Percentiles rank a stretch among this genome's conserved stretches.
Conservation (phyloP, 352 stramenopile species). For the Phytophthora boehmeriae region DNA sequence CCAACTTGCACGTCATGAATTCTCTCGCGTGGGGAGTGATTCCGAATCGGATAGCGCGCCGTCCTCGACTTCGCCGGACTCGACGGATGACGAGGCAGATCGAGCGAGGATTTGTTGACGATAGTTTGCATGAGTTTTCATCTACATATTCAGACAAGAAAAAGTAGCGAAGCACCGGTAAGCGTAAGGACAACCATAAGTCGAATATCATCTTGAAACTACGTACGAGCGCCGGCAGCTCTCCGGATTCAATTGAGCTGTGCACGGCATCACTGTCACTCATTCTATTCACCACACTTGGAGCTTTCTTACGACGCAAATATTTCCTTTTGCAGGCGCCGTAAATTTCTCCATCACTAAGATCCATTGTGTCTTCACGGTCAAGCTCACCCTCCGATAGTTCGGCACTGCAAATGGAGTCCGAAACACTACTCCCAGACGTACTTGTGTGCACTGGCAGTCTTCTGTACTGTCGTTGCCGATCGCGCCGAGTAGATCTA, state of each 20-base stretch:
- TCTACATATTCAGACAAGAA: constrained; percentile 10
- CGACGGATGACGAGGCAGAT: constrained; percentile 32
- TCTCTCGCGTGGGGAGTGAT: not conserved
- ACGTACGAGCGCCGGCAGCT: constrained; percentile 41
- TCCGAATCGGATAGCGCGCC: constrained; percentile 3
- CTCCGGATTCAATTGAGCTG: constrained; percentile 61
- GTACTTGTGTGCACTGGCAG: not conserved
- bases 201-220: constrained; percentile 2
- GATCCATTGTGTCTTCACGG: constrained; percentile 22
- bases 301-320: constrained; percentile 33
- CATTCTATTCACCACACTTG: constrained; percentile 6
- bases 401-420: constrained; percentile 41
- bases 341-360: constrained; percentile 77
- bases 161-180: constrained; percentile 8
- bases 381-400: constrained; percentile 53
- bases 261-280: constrained; percentile 11
- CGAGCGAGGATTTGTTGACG: constrained; percentile 21
- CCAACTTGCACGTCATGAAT: not conserved
- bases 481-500: constrained; percentile 4
- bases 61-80: constrained; percentile 42
- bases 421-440: constrained; percentile 31
- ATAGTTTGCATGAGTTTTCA: constrained; percentile 27
- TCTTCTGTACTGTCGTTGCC: not conserved
- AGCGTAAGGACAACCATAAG: not conserved
- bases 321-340: constrained; percentile 34